Evolutionary conservation across 331 rosid genomes (phyloP).

Genomic region (Spiraea crenata): DNA sequence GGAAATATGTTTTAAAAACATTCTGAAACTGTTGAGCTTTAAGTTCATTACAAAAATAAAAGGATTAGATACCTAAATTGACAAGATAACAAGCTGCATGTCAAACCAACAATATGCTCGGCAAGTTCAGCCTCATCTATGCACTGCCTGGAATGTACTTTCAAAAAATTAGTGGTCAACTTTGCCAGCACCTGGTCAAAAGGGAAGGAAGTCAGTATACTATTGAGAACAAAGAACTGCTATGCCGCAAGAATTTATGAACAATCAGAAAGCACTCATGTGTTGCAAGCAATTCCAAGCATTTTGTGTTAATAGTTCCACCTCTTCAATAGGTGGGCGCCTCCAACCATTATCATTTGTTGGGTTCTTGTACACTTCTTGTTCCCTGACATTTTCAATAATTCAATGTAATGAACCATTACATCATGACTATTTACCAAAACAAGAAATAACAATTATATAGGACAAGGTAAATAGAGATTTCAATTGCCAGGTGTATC

Average conservation of each 20-base stretch:
- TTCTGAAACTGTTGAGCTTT: neutral
- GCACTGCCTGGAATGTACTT: constrained; percentile 85
- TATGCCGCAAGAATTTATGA: neutral
- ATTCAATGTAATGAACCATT: constrained; percentile 4
- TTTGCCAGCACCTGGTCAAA: constrained; percentile 63
- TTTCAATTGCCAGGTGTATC: neutral
- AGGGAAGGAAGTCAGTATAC: constrained; percentile 1
- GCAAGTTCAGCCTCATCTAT: constrained; percentile 91
- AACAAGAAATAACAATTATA: neutral
- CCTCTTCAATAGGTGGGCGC: constrained; percentile 92
- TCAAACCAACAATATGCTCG: constrained; percentile 91
- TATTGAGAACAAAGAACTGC: neutral
- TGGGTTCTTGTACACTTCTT: constrained; percentile 76
- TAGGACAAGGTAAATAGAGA: neutral
- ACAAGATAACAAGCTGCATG: constrained; percentile 82
- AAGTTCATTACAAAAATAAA: neutral
- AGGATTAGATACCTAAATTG: constrained; percentile 65
- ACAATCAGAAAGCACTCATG: neutral
- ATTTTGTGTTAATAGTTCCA: constrained; percentile 35
- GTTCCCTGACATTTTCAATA: constrained; percentile 55
- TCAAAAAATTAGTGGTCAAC: constrained; percentile 57
- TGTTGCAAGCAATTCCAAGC: neutral
- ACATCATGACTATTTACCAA: neutral
- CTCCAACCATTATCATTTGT: constrained; percentile 55
- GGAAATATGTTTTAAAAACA: neutral